These are phyloP conservation scores for Monascus ruber DNA, from an alignment of 2,329 filamentous ascomycete genomes.

Conservation along the genomic window DNA sequence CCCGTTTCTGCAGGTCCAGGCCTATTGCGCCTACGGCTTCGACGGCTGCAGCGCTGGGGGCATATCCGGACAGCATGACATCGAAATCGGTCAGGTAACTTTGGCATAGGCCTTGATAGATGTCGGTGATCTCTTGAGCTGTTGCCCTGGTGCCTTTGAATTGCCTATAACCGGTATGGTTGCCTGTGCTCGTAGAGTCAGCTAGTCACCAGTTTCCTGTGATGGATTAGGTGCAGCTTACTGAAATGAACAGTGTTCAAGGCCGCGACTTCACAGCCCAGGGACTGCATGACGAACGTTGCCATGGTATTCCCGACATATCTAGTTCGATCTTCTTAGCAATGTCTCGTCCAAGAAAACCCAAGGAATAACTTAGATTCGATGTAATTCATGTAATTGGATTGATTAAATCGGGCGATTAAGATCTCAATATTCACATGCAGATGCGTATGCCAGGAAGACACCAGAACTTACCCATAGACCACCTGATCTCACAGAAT, in stretches of 20 bases:
- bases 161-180: constrained; percentile 86
- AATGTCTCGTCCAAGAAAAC: constrained; percentile 5
- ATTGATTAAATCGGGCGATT: no score
- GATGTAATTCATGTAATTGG: no score
- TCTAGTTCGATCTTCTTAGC: constrained; percentile 37
- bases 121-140: constrained; percentile 67
- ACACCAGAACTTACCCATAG: constrained; percentile 7
- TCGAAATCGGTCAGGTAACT: constrained; percentile 82
- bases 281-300: constrained; percentile 81
- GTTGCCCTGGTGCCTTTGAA: constrained; percentile 75
- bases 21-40: constrained; percentile 76
- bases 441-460: background rate
- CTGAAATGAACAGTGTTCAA: constrained; percentile 98
- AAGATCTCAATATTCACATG: background rate
- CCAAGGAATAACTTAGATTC: background rate
- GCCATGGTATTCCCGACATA: constrained; percentile 98
- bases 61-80: constrained; percentile 89
- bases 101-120: constrained; percentile 75
- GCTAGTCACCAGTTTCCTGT: background rate
- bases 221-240: constrained; percentile 35
- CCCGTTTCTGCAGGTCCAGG: constrained; percentile 61
- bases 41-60: constrained; percentile 76
- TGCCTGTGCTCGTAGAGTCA: constrained; percentile 49
- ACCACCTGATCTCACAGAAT: constrained; percentile 45
- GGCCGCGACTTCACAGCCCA: constrained; percentile 87